These are phyloP conservation scores for Paramecium tetraurelia DNA, from an alignment of 73 alveolate genomes.

Conservation along the genomic window DNA sequence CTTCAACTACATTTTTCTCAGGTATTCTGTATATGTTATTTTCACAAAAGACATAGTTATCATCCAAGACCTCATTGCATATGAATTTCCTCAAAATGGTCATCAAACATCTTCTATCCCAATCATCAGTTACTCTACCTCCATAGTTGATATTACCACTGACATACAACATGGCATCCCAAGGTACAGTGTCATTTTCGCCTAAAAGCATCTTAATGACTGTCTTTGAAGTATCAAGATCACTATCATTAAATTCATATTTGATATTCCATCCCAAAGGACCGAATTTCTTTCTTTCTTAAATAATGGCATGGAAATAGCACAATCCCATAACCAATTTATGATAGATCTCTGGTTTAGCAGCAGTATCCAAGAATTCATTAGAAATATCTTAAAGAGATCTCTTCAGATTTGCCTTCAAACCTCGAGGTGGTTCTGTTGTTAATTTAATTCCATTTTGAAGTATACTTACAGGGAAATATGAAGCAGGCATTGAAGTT, in stretches of 20 bases:
- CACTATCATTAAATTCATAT: conserved; percentile 97
- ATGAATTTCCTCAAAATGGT: conserved; percentile 79
- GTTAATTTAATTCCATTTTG: conserved; percentile 95
- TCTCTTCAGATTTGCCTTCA: conserved; percentile 69
- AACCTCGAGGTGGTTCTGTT: conserved; percentile 92
- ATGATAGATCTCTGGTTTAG: conserved; percentile 88
- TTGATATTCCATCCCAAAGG: conserved; percentile 97
- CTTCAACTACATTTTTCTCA: conserved; percentile 76
- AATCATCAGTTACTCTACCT: conserved; percentile 97
- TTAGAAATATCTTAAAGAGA: not conserved
- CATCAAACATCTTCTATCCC: conserved; percentile 93
- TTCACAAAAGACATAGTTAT: conserved; percentile 80
- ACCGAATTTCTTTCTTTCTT: conserved; percentile 97
- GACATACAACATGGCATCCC: conserved; percentile 88
- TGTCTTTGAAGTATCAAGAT: conserved; percentile 89
- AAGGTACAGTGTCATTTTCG: conserved; percentile 89
- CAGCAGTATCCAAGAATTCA: conserved; percentile 62
- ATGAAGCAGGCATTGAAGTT: conserved; percentile 97
- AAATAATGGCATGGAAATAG: conserved; percentile 97
- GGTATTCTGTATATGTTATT: conserved; percentile 97
- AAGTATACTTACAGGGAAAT: conserved; percentile 95
- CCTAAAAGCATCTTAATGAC: conserved; percentile 84
- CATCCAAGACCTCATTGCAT: conserved; percentile 78
- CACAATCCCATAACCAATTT: conserved; percentile 64
- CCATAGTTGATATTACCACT: conserved; percentile 98